These are phyloP conservation scores for Talaromyces sp. DNA, from an alignment of 2,329 filamentous ascomycete genomes.

Conservation along the genomic window DNA sequence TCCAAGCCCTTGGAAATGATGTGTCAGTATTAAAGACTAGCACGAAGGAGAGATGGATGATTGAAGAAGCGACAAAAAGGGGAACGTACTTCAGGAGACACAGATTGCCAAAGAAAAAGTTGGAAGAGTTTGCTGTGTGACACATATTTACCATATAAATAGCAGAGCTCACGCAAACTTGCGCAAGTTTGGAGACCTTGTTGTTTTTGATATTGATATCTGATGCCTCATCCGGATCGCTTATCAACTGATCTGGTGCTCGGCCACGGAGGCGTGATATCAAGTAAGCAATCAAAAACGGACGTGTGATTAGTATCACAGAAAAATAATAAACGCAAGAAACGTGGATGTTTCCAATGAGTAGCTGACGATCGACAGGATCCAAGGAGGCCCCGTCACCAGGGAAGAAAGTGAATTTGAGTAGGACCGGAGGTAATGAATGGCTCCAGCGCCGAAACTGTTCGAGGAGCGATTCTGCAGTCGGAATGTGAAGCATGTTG, in stretches of 20 bases:
- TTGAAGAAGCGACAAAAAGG: too few relatives aligned
- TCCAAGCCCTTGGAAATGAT: too few relatives aligned
- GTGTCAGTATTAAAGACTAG: too few relatives aligned
- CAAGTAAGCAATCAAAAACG: not conserved
- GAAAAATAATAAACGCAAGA: not conserved
- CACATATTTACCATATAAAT: constrained; percentile 12
- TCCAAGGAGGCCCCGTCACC: not conserved
- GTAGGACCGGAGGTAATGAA: not conserved
- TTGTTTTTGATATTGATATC: constrained; percentile 9
- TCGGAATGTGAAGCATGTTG: not conserved
- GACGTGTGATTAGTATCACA: not conserved
- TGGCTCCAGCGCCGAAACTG: not conserved
- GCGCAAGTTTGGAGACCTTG: constrained; percentile 7
- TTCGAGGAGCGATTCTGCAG: not conserved
- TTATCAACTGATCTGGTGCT: not conserved
- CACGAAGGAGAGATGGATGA: too few relatives aligned
- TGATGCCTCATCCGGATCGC: not conserved
- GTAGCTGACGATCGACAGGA: not conserved
- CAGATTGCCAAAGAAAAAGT: not conserved
- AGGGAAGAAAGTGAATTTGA: not conserved
- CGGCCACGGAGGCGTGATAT: not conserved
- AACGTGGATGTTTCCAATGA: not conserved
- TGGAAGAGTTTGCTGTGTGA: not conserved
- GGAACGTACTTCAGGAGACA: not conserved
- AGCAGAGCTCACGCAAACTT: constrained; percentile 9